phyloP scores from a whole-genome alignment of 257 asterid species.

The Solanum chmielewskii region DNA sequence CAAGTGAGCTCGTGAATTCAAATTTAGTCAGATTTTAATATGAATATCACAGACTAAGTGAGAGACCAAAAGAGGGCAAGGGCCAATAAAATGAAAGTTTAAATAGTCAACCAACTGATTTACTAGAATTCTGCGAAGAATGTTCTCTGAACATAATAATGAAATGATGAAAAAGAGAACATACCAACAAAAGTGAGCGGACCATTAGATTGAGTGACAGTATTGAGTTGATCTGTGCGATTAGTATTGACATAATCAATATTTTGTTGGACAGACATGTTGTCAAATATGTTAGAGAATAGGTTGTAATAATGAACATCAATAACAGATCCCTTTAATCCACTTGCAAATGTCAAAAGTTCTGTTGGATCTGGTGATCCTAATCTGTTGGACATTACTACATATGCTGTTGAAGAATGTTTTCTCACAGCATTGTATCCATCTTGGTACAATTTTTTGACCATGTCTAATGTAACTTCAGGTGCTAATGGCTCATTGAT shows the following conservation, averaged over 20 bases:
- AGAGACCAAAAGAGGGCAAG: neutral
- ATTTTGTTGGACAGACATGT: conserved; percentile 32
- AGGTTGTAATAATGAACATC: conserved; percentile 67
- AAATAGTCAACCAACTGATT: no score
- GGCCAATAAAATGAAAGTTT: no score
- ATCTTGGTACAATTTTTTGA: conserved; percentile 29
- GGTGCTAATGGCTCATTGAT: conserved; percentile 64
- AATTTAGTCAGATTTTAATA: neutral
- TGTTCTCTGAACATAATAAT: neutral
- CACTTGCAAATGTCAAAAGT: conserved; percentile 33
- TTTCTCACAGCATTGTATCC: conserved; percentile 44
- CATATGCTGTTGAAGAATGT: conserved; percentile 36
- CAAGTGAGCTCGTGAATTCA: neutral
- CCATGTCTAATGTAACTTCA: conserved; percentile 24
- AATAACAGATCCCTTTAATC: conserved; percentile 29
- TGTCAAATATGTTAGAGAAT: conserved; percentile 9
- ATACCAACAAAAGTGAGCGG: conserved; percentile 63
- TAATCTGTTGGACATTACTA: conserved; percentile 46
- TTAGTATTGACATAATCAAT: conserved; percentile 31
- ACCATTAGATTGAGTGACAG: conserved; percentile 34
- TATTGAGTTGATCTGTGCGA: conserved; percentile 20
- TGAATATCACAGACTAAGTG: neutral
- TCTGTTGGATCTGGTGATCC: conserved; percentile 21
- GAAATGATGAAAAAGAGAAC: neutral
- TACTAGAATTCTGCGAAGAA: neutral